Evolutionary conservation across 331 rosid species (phyloP).

Genomic region (Rosa hybrid): DNA sequence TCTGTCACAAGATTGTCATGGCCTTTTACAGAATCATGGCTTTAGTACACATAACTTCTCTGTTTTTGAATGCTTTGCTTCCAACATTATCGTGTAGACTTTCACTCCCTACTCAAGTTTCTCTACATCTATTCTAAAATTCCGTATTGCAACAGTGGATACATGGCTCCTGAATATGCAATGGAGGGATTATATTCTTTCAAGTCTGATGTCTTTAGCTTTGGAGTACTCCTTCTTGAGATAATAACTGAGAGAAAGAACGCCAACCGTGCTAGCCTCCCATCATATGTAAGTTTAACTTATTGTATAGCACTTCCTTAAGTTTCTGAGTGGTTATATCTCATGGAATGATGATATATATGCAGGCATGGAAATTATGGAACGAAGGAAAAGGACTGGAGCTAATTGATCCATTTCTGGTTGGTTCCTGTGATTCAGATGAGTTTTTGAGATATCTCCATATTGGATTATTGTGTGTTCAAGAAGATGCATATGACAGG

Average conservation of each 20-base stretch:
- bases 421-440: constrained; percentile 26
- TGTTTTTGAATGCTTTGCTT: not conserved
- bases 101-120: not conserved
- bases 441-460: constrained; percentile 42
- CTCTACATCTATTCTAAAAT: not conserved
- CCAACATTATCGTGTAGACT: not conserved
- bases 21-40: not conserved
- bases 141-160: not conserved
- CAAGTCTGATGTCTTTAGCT: constrained; percentile 49
- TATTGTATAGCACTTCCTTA: not conserved
- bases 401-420: constrained; percentile 42
- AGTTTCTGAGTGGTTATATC: not conserved
- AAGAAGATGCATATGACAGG: constrained; percentile 23
- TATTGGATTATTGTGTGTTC: constrained; percentile 51
- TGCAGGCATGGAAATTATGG: constrained; percentile 57
- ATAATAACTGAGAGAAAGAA: constrained; percentile 43
- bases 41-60: not conserved
- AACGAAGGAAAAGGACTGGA: constrained; percentile 47
- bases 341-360: not conserved
- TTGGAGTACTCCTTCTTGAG: constrained; percentile 46
- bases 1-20: not conserved
- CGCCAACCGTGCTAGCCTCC: constrained; percentile 21
- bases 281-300: constrained; percentile 34
- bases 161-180: constrained; percentile 47
- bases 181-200: constrained; percentile 39